Conservation (phyloP, 2,329 filamentous ascomycete genomes). For the Hypoxylon sp. region DNA sequence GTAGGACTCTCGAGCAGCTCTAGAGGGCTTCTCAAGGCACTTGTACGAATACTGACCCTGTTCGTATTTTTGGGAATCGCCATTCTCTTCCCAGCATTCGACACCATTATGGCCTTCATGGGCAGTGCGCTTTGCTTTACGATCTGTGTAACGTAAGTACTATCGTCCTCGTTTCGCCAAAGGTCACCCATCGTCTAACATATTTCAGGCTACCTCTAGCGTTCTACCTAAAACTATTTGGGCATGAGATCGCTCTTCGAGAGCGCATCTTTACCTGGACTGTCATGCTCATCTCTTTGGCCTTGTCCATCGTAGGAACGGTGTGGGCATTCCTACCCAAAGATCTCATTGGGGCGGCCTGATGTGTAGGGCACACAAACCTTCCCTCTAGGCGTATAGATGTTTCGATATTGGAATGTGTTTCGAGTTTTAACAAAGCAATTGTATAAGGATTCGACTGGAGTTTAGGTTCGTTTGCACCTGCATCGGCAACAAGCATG, state of each 20-base stretch:
- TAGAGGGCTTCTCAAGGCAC: constrained; percentile 65
- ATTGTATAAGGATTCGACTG: no score
- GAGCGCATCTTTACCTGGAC: constrained; percentile 75
- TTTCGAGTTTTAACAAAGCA: no score
- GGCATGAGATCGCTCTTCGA: constrained; percentile 68
- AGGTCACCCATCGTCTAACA: constrained; percentile 1
- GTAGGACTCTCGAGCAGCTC: constrained; percentile 65
- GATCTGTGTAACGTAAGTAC: constrained; percentile 80
- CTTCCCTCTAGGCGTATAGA: no score
- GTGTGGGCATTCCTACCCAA: constrained; percentile 89
- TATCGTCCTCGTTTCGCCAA: background rate
- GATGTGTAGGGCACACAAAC: no score
- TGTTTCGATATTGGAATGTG: no score
- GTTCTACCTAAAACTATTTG: constrained; percentile 92
- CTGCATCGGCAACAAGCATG: constrained; percentile 4
- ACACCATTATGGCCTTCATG: constrained; percentile 90
- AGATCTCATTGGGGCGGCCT: constrained; percentile 67
- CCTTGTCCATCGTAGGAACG: constrained; percentile 80
- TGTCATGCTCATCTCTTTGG: constrained; percentile 73
- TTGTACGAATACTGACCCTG: constrained; percentile 71
- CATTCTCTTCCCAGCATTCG: constrained; percentile 76
- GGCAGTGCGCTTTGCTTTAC: constrained; percentile 91
- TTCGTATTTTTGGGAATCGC: constrained; percentile 80
- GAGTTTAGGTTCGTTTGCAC: constrained; percentile 5
- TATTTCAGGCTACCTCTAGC: constrained; percentile 73